Evolutionary conservation across 192 early-diverging fungal genomes (phyloP).

Genomic region (Umbelopsis isabellina): DNA sequence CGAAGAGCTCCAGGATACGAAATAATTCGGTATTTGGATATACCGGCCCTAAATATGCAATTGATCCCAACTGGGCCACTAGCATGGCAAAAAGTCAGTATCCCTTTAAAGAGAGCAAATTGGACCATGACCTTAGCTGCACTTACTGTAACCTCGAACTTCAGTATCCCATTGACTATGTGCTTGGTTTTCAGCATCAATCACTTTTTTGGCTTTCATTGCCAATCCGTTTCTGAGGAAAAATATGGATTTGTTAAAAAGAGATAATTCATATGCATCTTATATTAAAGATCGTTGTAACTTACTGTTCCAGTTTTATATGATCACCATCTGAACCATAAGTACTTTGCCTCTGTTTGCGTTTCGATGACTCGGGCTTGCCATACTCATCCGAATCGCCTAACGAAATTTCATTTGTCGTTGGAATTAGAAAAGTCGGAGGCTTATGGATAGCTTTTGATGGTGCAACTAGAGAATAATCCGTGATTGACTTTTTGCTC

Average conservation of each 20-base stretch:
- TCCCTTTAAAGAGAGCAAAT: neutral
- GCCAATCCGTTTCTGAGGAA: neutral
- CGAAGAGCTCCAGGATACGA: neutral
- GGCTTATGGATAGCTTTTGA: neutral
- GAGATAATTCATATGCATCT: neutral
- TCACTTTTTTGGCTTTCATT: neutral
- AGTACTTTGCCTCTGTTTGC: neutral
- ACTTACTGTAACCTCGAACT: constrained; percentile 17
- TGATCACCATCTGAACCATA: neutral
- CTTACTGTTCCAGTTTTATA: neutral
- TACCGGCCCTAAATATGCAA: neutral
- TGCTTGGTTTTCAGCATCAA: neutral
- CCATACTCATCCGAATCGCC: neutral
- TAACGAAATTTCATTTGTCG: neutral
- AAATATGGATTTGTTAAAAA: neutral
- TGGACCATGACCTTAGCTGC: neutral
- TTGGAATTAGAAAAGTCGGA: neutral
- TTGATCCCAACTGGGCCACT: constrained; percentile 12
- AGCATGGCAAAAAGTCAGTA: neutral
- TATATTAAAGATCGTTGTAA: neutral
- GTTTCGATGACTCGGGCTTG: neutral
- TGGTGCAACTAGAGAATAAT: neutral
- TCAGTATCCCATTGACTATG: constrained; percentile 4
- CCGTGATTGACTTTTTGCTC: neutral
- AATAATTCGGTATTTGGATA: constrained; percentile 8